These are phyloP conservation scores for Aphelidium insulamus DNA, from an alignment of 371 early-diverging fungal species.

Conservation along the genomic window DNA sequence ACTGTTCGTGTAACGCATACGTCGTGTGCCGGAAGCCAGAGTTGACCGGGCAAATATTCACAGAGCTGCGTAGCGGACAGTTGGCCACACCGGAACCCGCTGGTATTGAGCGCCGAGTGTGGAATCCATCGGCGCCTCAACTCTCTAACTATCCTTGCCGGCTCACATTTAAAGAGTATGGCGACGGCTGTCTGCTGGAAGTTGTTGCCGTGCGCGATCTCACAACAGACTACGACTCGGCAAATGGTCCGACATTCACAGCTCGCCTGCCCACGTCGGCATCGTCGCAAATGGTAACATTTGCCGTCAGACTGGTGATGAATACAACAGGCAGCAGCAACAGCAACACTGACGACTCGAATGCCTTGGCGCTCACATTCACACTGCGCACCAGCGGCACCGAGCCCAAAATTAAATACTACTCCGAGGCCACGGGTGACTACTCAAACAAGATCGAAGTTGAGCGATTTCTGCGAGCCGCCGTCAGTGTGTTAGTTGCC, in stretches of 20 bases:
- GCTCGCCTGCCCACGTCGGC: slow-evolving; percentile 56
- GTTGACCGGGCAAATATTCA: slow-evolving; percentile 41
- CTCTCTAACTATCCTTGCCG: too few relatives aligned
- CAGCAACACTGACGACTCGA: slow-evolving; percentile 44
- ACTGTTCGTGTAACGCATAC: slow-evolving; percentile 65
- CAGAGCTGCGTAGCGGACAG: too few relatives aligned
- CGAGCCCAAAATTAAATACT: slow-evolving; percentile 91
- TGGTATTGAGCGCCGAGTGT: too few relatives aligned
- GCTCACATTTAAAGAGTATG: too few relatives aligned
- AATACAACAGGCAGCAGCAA: background rate
- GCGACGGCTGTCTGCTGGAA: too few relatives aligned
- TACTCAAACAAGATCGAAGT: too few relatives aligned
- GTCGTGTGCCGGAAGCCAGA: slow-evolving; percentile 59
- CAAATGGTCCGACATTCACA: slow-evolving; percentile 7
- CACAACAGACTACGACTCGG: slow-evolving; percentile 66
- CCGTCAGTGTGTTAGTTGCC: too few relatives aligned
- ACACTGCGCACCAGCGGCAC: slow-evolving; percentile 38
- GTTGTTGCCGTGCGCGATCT: slow-evolving; percentile 82
- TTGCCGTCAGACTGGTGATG: slow-evolving; percentile 5
- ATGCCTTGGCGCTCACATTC: background rate
- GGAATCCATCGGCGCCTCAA: too few relatives aligned
- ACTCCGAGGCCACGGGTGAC: too few relatives aligned
- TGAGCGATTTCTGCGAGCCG: too few relatives aligned
- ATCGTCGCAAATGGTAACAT: slow-evolving; percentile 79
- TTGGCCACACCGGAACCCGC: too few relatives aligned